A percentile compares a stretch with the other conserved stretches of the same genome.
These are phyloP conservation scores for Xenosphaeropsis pyriputrescens DNA, from an alignment of 2,329 filamentous ascomycete genomes.

Conservation along the genomic window DNA sequence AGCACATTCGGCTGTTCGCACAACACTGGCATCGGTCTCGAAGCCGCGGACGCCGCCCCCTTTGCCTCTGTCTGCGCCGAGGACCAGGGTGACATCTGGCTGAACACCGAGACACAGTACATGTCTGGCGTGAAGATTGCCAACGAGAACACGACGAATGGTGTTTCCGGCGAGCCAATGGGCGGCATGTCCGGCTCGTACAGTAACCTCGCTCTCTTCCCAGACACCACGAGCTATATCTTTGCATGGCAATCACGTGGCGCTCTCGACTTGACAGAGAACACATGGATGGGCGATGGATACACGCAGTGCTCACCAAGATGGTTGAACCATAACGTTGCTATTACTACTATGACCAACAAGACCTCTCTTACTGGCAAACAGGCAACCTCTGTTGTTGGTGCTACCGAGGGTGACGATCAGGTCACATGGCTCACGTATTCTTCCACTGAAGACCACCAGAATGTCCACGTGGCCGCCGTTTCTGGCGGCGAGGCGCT, in stretches of 20 bases:
- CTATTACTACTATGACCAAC: conserved; percentile 38
- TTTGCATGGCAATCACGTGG: conserved; percentile 49
- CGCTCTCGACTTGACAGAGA: conserved; percentile 34
- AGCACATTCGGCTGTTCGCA: conserved; percentile 47
- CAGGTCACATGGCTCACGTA: conserved; percentile 45
- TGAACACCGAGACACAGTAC: conserved; percentile 42
- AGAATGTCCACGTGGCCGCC: conserved; percentile 41
- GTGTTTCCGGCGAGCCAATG: conserved; percentile 37
- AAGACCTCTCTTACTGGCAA: conserved; percentile 39
- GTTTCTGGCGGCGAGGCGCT: conserved; percentile 36
- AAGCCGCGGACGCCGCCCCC: conserved; percentile 40
- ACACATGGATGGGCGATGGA: conserved; percentile 41
- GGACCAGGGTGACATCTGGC: conserved; percentile 48
- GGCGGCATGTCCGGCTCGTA: conserved; percentile 51
- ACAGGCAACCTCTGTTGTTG: conserved; percentile 37
- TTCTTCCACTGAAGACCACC: conserved; percentile 32
- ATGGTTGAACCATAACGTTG: conserved; percentile 36
- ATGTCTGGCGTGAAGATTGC: conserved; percentile 46
- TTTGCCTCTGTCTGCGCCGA: conserved; percentile 45
- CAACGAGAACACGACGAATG: conserved; percentile 47
- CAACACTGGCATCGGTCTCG: conserved; percentile 50
- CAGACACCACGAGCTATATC: conserved; percentile 35
- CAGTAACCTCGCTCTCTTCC: conserved; percentile 38
- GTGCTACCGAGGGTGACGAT: conserved; percentile 34
- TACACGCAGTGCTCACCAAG: conserved; percentile 29